phyloP scores from a whole-genome alignment of 1,284 basidiomycete species.

The Cryptococcus deneoformans region DNA sequence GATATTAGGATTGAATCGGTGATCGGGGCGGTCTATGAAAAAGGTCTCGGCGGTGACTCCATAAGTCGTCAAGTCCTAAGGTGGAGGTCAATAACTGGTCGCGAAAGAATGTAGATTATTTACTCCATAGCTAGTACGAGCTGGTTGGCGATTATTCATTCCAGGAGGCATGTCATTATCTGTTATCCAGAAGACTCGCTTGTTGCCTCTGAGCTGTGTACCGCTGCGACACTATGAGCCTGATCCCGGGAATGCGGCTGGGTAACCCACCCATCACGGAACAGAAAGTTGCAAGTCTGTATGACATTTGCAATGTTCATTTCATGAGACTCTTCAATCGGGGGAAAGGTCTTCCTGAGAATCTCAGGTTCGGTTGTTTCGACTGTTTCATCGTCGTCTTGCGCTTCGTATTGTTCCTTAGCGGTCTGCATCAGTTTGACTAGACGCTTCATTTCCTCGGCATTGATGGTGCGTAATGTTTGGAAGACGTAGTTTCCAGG shows the following conservation, averaged over 20 bases:
- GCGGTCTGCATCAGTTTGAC: constrained; percentile 35
- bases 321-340: constrained; percentile 30
- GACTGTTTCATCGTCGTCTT: constrained; percentile 16
- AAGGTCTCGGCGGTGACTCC: constrained; percentile 86
- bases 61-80: constrained; percentile 75
- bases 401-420: constrained; percentile 28
- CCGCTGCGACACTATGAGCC: constrained; percentile 53
- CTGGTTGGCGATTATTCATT: constrained; percentile 32
- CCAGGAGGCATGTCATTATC: constrained; percentile 70
- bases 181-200: constrained; percentile 89
- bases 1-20: constrained; percentile 67
- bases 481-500: constrained; percentile 72
- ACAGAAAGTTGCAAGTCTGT: constrained; percentile 78
- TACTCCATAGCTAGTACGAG: constrained; percentile 40
- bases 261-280: constrained; percentile 70
- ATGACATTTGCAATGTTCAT: constrained; percentile 73
- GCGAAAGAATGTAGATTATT: constrained; percentile 2
- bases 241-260: background rate
- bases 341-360: constrained; percentile 37
- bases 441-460: constrained; percentile 69
- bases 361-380: constrained; percentile 32
- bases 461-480: constrained; percentile 70
- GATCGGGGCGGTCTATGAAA: constrained; percentile 73
- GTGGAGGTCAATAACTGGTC: background rate
- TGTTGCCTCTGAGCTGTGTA: constrained; percentile 68